Evolutionary conservation across 257 asterid species (phyloP).

Genomic region (Salvia splendens): DNA sequence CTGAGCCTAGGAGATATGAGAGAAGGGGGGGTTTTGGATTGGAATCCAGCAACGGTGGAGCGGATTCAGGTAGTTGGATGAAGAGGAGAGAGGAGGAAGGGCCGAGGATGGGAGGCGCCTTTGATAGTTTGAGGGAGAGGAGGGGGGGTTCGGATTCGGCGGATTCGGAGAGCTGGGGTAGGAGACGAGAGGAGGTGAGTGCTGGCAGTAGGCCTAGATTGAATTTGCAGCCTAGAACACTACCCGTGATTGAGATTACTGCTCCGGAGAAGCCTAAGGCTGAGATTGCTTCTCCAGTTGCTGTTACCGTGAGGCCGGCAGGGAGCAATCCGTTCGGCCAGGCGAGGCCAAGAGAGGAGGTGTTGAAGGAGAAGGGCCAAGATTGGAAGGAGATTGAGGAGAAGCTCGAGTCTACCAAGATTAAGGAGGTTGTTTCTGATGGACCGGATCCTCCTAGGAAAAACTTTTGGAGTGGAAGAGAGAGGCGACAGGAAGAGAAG

Average conservation of each 20-base stretch:
- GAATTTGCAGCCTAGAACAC: conserved; percentile 63
- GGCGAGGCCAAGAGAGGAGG: conserved; percentile 98
- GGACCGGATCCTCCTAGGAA: conserved; percentile 43
- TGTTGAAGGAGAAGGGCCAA: conserved; percentile 90
- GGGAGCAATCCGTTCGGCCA: conserved; percentile 82
- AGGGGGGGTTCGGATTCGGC: conserved; percentile 57
- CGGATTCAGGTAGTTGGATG: conserved; percentile 72
- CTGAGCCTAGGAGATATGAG: conserved; percentile 63
- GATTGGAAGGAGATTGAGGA: conserved; percentile 89
- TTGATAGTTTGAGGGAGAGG: conserved; percentile 80
- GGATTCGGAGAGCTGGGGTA: conserved; percentile 71
- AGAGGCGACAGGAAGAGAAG: conserved; percentile 47
- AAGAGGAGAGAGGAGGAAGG: conserved; percentile 77
- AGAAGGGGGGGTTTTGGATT: conserved; percentile 68
- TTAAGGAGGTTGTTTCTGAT: conserved; percentile 52
- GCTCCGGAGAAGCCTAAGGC: conserved; percentile 43
- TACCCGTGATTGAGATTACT: conserved; percentile 38
- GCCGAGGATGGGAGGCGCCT: conserved; percentile 56
- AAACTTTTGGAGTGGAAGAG: conserved; percentile 69
- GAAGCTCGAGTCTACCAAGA: conserved; percentile 64
- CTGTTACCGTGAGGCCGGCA: conserved; percentile 50
- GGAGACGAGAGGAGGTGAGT: conserved; percentile 58
- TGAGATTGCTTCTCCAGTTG: conserved; percentile 16
- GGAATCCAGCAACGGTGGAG: conserved; percentile 60
- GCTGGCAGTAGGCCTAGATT: conserved; percentile 67